Conservation (phyloP, 768 basidiomycete species). For the Russula sp. region DNA sequence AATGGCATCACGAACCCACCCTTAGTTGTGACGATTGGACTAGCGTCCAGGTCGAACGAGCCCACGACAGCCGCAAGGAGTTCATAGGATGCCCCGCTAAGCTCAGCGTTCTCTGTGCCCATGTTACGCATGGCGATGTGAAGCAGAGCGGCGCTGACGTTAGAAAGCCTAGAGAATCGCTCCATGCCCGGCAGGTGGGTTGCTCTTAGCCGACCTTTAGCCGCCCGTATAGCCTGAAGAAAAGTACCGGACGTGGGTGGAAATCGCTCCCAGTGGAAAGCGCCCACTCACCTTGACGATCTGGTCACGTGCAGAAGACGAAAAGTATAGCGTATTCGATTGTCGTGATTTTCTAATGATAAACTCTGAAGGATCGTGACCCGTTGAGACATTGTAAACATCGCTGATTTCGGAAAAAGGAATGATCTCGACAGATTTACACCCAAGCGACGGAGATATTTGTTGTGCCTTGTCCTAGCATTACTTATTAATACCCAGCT, state of each 20-base stretch:
- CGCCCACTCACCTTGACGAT: slow-evolving; percentile 57
- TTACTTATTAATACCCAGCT: slow-evolving; percentile 11
- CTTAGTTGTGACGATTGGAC: slow-evolving; percentile 60
- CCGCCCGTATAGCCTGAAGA: slow-evolving; percentile 58
- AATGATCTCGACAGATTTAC: slow-evolving; percentile 78
- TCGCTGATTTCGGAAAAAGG: slow-evolving; percentile 78
- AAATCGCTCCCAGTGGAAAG: neutral
- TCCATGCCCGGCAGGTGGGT: slow-evolving; percentile 46
- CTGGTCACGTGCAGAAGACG: slow-evolving; percentile 56
- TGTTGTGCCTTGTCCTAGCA: slow-evolving; percentile 59
- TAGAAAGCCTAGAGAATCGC: slow-evolving; percentile 69
- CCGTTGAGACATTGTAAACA: slow-evolving; percentile 72
- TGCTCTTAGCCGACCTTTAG: slow-evolving; percentile 63
- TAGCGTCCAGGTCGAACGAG: slow-evolving; percentile 71
- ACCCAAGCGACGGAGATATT: slow-evolving; percentile 59
- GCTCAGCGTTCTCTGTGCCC: slow-evolving; percentile 61
- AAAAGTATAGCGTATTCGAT: slow-evolving; percentile 68
- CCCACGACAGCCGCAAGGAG: slow-evolving; percentile 70
- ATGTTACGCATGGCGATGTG: slow-evolving; percentile 81
- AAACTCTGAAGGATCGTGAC: slow-evolving; percentile 71
- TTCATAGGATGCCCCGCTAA: slow-evolving; percentile 75
- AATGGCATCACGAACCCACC: slow-evolving; percentile 35
- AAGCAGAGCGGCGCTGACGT: slow-evolving; percentile 79
- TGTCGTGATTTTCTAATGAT: slow-evolving; percentile 69
- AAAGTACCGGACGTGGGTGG: neutral